Base-by-base conservation (phyloP, 805 yeast genomes). In the Pichia paraexigua region DNA sequence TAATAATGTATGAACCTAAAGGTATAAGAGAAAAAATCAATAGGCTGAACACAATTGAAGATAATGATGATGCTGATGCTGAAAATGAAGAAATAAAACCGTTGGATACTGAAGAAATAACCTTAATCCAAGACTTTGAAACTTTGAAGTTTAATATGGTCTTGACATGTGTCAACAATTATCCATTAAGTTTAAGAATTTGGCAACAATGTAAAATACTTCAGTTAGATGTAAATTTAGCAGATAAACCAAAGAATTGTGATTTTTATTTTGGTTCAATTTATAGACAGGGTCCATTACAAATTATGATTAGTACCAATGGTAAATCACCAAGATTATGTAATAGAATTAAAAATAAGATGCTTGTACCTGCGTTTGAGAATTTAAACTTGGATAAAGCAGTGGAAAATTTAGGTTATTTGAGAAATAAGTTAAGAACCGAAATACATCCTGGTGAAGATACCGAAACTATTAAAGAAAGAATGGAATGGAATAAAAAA, bases 241-340 rank as follows among this genome's bases (percentile, higher is more conserved):
- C 95, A 1, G 96, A 87, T 64, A 85, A 85, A 55, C 95, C 95
- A 3, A 76, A 78, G n/a, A 70, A 80, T 53, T 87, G 96, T 69
- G 96, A 87, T 65, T 87, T 86, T 66, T 87, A 86, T 69, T 87
- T 87, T 65, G 96, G 95, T 1, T 79, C 91, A 24, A 81, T 84
- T 70, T 81, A 79, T 64, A 75, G 86, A 60, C 78, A 78, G 56
- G 94, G 91, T 17, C 79, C 82, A 17, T 69, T 87, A 47, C 94
- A 87, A 62, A 75, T 87, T 40, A 83, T 87, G 91, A 84, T 87
- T 15, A 80, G 88, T 41, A 86, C 95, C 13, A 87, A 86, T 64
- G 95, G 95, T 5, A 78, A 82, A 59, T 83, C 91, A 2, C 96
- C 96, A 0, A 68, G 94, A 49, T 74, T 87, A 58, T 83, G 89